Evolutionary conservation across 768 basidiomycete genomes (phyloP).

Genomic region (Pleurotus cornucopiae): DNA sequence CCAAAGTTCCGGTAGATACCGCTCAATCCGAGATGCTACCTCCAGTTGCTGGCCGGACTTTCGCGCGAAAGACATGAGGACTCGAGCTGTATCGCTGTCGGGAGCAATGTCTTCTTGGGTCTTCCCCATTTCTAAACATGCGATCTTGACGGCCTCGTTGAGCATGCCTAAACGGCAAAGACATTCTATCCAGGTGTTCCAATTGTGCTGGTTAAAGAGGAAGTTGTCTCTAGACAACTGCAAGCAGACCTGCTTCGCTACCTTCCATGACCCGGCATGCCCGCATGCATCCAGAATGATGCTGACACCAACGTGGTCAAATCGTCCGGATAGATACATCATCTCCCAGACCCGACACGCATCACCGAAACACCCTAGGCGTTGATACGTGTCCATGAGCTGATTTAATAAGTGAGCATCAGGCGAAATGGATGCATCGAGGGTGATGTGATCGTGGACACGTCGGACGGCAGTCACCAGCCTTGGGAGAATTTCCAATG

Average conservation of each 20-base stretch:
- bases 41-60: constrained; percentile 36
- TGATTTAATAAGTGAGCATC: constrained; percentile 73
- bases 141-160: constrained; percentile 61
- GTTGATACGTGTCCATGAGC: constrained; percentile 86
- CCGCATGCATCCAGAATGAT: constrained; percentile 87
- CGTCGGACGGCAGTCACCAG: constrained; percentile 52
- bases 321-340: constrained; percentile 54
- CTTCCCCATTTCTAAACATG: constrained; percentile 63
- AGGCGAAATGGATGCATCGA: constrained; percentile 74
- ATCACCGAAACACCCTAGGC: constrained; percentile 65
- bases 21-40: constrained; percentile 41
- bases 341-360: constrained; percentile 80
- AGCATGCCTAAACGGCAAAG: constrained; percentile 69
- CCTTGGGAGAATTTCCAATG: constrained; percentile 20
- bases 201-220: constrained; percentile 59
- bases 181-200: constrained; percentile 83
- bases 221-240: constrained; percentile 49
- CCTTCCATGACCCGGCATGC: constrained; percentile 42
- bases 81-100: constrained; percentile 41
- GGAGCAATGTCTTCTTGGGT: constrained; percentile 38
- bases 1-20: constrained; percentile 37
- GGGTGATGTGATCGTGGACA: constrained; percentile 71
- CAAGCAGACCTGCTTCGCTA: constrained; percentile 51
- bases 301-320: constrained; percentile 64
- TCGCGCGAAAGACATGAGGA: constrained; percentile 54